Evolutionary conservation across 768 basidiomycete species (phyloP).

Genomic region (Solioccasus polychromus): DNA sequence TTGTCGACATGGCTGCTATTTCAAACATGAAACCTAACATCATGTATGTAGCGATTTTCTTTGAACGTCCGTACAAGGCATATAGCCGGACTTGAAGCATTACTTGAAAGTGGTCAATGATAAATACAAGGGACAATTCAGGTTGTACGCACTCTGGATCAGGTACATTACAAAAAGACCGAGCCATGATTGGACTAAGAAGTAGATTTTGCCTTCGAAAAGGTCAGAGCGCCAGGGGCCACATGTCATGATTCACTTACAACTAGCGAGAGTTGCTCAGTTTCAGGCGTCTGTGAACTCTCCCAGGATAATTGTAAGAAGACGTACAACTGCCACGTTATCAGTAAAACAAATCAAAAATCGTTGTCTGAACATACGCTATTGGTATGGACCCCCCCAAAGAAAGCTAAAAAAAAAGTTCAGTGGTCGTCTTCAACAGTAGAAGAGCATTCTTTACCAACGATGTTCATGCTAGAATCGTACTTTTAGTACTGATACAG

Average conservation of each 20-base stretch:
- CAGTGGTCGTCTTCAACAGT: background rate
- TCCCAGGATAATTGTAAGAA: background rate
- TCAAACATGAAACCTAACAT: conserved; percentile 11
- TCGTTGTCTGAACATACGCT: no score
- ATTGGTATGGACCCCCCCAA: conserved; percentile 8
- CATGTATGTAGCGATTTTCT: conserved; percentile 9
- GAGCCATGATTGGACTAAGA: conserved; percentile 12
- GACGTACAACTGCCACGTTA: conserved; percentile 7
- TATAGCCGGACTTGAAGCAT: conserved; percentile 17
- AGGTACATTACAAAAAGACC: conserved; percentile 8
- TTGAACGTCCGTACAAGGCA: conserved; percentile 13
- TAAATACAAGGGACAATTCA: background rate
- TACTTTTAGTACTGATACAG: background rate
- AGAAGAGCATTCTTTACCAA: conserved; percentile 5
- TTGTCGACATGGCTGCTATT: conserved; percentile 4
- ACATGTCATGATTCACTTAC: conserved; percentile 5
- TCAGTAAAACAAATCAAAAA: no score
- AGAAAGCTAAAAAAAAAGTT: conserved; percentile 12
- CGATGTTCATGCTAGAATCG: conserved; percentile 10
- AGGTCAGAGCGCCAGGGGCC: background rate
- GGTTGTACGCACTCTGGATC: conserved; percentile 10
- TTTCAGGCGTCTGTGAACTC: background rate
- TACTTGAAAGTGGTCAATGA: conserved; percentile 4
- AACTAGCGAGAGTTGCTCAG: conserved; percentile 3
- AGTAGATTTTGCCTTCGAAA: conserved; percentile 11